Evolutionary conservation across 2,329 filamentous ascomycete species (phyloP), one percentile per base, ranked within the genome.

Genomic region (Ceratocystis cacaofunesta): DNA sequence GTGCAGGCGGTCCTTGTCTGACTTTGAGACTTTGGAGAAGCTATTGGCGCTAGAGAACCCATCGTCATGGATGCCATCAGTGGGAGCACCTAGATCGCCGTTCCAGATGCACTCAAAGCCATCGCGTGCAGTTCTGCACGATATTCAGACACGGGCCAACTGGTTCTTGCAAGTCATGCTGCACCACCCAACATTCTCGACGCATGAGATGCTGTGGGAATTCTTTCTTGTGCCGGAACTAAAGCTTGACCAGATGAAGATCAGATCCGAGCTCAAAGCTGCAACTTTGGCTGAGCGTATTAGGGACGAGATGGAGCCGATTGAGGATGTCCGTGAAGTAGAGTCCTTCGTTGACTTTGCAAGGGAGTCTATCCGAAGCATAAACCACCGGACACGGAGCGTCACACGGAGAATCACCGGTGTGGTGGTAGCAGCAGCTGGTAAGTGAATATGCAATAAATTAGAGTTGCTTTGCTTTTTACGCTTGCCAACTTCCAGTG

Each of bases 141-240:
- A 97, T 70, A 87, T 92, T 63, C 95, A 99, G 73, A 78, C 90
- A 57, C 85, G 88, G 17, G 84, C 96, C 22, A 90, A 99, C 74
- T 87, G 85, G 70, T 96, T 97, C 71, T 77, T 99, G 70, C 90
- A 89, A 69, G 90, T 91, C 19, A 81, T 99, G 69, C 80, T 99
- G 30, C 81, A 84, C 7, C 94, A 99, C 72, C 88, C 92, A 2
- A 97, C 94, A 0, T 96, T 99, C 72, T 84, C 90, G 0, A 96
- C 90, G 0, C 95, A 99, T 72, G 94, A 99, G 76, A 90, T 97
- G 82, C 81, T 99, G 1, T 99, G 94, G 95, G 94, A 99, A 71
- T 99, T 99, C 76, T 96, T 99, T 75, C 81, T 99, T 0, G 92
- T 99, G 12, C 94, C 94, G 1, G 94, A 99, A 70, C 84, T 99